phyloP scores from a whole-genome alignment of 768 basidiomycete genomes.

The Mrakia frigida region DNA sequence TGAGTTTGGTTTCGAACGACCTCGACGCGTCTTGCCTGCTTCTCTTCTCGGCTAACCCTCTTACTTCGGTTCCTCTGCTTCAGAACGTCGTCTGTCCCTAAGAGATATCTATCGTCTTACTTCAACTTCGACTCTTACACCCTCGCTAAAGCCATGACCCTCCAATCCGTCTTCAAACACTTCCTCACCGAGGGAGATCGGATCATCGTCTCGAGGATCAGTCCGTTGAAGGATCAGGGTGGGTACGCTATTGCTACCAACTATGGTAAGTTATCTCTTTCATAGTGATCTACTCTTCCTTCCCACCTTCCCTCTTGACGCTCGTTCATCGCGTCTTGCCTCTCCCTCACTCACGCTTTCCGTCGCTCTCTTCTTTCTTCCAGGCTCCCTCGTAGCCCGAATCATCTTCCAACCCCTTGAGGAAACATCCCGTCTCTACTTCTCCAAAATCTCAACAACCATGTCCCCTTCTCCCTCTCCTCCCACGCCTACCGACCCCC shows the following conservation, averaged over 20 bases:
- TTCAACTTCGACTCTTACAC: slow-evolving; percentile 53
- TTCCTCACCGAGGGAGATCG: slow-evolving; percentile 94
- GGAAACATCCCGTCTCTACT: slow-evolving; percentile 82
- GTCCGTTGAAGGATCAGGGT: slow-evolving; percentile 79
- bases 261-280: slow-evolving; percentile 60
- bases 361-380: not conserved
- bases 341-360: not conserved
- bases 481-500: not conserved
- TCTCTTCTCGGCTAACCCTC: not conserved
- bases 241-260: slow-evolving; percentile 94
- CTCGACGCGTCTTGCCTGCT: not conserved
- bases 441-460: slow-evolving; percentile 52
- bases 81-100: not conserved
- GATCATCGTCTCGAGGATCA: slow-evolving; percentile 75
- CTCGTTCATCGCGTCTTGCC: not conserved
- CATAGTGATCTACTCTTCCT: no score
- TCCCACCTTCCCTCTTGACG: not conserved
- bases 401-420: slow-evolving; percentile 94
- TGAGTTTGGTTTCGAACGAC: not conserved
- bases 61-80: not conserved
- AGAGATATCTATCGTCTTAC: not conserved
- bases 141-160: slow-evolving; percentile 76
- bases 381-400: slow-evolving; percentile 86
- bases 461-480: not conserved
- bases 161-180: slow-evolving; percentile 86